Conservation (phyloP, 768 basidiomycete genomes). For the Hericium coralloides region DNA sequence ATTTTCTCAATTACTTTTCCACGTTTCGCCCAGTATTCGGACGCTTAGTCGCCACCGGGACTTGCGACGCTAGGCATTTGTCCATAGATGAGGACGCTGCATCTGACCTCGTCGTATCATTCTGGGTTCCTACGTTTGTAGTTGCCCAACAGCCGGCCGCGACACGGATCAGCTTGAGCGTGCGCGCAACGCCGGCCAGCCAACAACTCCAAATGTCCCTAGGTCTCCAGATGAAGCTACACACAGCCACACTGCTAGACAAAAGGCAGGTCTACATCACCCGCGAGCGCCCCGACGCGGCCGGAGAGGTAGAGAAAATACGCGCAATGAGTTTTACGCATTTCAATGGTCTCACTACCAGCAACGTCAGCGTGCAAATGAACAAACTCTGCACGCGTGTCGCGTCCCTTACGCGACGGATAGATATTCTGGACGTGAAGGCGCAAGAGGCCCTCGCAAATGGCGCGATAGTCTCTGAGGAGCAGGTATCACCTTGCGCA, state of each 20-base stretch:
- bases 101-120: constrained; percentile 13
- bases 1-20: constrained; percentile 20
- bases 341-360: constrained; percentile 11
- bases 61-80: neutral
- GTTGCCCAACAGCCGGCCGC: constrained; percentile 6
- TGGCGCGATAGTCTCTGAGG: constrained; percentile 4
- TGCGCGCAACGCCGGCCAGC: constrained; percentile 17
- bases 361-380: neutral
- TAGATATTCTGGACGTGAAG: neutral
- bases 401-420: neutral
- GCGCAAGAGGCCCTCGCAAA: constrained; percentile 7
- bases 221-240: constrained; percentile 15
- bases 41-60: neutral
- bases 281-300: constrained; percentile 3
- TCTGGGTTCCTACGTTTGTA: constrained; percentile 21
- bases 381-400: neutral
- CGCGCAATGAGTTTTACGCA: neutral
- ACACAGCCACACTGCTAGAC: constrained; percentile 14
- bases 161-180: constrained; percentile 16
- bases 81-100: neutral
- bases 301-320: neutral
- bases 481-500: constrained; percentile 24
- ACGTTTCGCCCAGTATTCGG: constrained; percentile 19
- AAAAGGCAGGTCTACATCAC: constrained; percentile 14
- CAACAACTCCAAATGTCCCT: constrained; percentile 9